These are phyloP conservation scores for Dentipellis sp. DNA, from an alignment of 768 basidiomycete genomes.

Conservation along the genomic window DNA sequence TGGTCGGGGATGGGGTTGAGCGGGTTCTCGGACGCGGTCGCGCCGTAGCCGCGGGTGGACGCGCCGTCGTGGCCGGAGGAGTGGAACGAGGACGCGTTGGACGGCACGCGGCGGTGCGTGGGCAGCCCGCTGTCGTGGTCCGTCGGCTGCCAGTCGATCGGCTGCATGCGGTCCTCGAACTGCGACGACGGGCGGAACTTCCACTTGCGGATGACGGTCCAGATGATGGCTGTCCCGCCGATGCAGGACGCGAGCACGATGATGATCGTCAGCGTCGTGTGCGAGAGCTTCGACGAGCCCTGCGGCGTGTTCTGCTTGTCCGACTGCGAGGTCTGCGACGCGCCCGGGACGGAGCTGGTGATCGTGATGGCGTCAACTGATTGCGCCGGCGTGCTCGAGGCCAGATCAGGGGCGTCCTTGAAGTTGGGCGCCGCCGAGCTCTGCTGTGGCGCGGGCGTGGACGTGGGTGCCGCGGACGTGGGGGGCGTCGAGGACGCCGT, in stretches of 20 bases:
- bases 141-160: slow-evolving; percentile 83
- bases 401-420: slow-evolving; percentile 17
- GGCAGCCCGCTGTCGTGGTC: slow-evolving; percentile 34
- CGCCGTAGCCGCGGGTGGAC: slow-evolving; percentile 13
- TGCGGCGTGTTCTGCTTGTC: slow-evolving; percentile 23
- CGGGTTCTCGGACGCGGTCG: slow-evolving; percentile 20
- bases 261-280: slow-evolving; percentile 45
- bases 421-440: slow-evolving; percentile 7
- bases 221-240: slow-evolving; percentile 62
- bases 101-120: slow-evolving; percentile 43
- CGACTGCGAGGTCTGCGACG: slow-evolving; percentile 16
- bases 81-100: slow-evolving; percentile 63
- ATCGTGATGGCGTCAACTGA: slow-evolving; percentile 18
- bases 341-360: slow-evolving; percentile 14
- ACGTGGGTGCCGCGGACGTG: slow-evolving; percentile 7
- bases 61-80: slow-evolving; percentile 30
- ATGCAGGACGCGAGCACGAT: slow-evolving; percentile 62
- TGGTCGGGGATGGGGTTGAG: slow-evolving; percentile 54
- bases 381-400: not conserved
- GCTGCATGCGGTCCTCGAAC: slow-evolving; percentile 79
- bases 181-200: slow-evolving; percentile 74
- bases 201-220: slow-evolving; percentile 92
- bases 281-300: slow-evolving; percentile 34
- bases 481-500: slow-evolving; percentile 22
- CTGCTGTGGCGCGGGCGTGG: slow-evolving; percentile 5